These are phyloP conservation scores for Taphrina sp. DNA, from an alignment of 1,139 yeast genomes.

Conservation along the genomic window DNA sequence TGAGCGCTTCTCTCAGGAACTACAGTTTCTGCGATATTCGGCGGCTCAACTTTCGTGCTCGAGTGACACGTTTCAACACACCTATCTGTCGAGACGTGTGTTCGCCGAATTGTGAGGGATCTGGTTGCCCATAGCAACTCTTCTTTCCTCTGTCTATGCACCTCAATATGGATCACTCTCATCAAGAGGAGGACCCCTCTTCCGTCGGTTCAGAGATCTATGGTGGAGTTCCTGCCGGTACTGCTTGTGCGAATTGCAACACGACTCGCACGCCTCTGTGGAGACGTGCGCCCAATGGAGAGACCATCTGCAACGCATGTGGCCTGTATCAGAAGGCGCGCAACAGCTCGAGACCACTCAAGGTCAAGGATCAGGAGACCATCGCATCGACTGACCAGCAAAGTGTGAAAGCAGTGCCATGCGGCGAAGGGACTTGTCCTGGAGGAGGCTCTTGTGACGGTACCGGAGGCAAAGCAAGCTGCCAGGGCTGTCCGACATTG, in stretches of 20 bases:
- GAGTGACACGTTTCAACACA: too few relatives aligned
- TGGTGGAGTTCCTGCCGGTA: conserved; percentile 24
- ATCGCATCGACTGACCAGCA: too few relatives aligned
- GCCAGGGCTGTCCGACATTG: conserved; percentile 35
- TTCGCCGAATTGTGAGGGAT: too few relatives aligned
- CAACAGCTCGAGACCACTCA: conserved; percentile 38
- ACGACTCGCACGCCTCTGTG: conserved; percentile 69
- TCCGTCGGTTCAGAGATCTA: conserved; percentile 25
- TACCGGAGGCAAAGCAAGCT: conserved; percentile 34
- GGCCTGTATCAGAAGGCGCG: conserved; percentile 54
- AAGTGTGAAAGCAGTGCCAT: not conserved
- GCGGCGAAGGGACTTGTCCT: conserved; percentile 32
- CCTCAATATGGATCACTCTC: not conserved
- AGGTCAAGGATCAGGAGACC: conserved; percentile 3
- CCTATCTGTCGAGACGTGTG: too few relatives aligned
- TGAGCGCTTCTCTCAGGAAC: too few relatives aligned
- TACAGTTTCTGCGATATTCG: too few relatives aligned
- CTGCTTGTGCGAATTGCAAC: conserved; percentile 60
- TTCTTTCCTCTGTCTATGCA: too few relatives aligned
- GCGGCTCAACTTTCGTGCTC: too few relatives aligned
- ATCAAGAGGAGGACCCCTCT: conserved; percentile 2
- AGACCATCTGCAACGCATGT: conserved; percentile 69
- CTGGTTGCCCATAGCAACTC: too few relatives aligned
- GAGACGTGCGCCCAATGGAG: conserved; percentile 64
- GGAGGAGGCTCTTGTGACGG: conserved; percentile 37